A percentile compares a stretch with the other conserved stretches of the same genome.
phyloP scores from a whole-genome alignment of 305 asterid species.

The Fraxinus angustifolia region DNA sequence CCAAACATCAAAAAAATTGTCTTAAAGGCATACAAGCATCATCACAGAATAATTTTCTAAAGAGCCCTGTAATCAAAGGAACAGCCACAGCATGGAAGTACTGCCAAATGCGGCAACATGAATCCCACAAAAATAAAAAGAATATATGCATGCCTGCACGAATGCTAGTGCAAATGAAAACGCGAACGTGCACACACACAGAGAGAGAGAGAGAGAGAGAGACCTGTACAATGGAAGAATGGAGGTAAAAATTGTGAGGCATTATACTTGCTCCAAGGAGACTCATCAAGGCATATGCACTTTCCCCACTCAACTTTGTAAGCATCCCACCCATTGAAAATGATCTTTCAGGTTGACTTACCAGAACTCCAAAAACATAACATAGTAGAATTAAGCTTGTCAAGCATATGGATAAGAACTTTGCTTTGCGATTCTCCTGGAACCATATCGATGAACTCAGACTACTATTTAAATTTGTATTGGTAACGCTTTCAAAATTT shows the following conservation, averaged over 20 bases:
- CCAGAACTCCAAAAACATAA: constrained; percentile 62
- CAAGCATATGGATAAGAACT: constrained; percentile 51
- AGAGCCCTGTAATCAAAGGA: neutral
- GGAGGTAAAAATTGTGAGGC: constrained; percentile 96
- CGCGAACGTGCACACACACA: too few species aligned
- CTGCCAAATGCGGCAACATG: neutral
- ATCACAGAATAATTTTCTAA: neutral
- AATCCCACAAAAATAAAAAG: neutral
- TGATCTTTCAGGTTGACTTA: constrained; percentile 61
- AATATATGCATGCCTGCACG: neutral
- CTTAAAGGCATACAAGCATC: neutral
- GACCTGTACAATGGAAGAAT: constrained; percentile 91
- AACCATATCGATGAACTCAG: constrained; percentile 6
- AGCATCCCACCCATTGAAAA: constrained; percentile 54
- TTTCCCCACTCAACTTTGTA: constrained; percentile 72
- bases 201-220: constrained; percentile 25
- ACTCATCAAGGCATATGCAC: constrained; percentile 79
- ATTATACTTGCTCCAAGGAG: constrained; percentile 86
- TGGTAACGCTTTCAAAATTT: constrained; percentile 1
- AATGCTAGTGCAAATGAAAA: neutral
- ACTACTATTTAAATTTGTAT: constrained; percentile 20
- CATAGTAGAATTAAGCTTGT: constrained; percentile 51
- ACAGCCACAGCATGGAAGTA: neutral
- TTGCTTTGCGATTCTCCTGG: constrained; percentile 68
- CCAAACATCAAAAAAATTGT: neutral